phyloP scores from a whole-genome alignment of 2,329 filamentous ascomycete species.

The Exophiala bonariae region DNA sequence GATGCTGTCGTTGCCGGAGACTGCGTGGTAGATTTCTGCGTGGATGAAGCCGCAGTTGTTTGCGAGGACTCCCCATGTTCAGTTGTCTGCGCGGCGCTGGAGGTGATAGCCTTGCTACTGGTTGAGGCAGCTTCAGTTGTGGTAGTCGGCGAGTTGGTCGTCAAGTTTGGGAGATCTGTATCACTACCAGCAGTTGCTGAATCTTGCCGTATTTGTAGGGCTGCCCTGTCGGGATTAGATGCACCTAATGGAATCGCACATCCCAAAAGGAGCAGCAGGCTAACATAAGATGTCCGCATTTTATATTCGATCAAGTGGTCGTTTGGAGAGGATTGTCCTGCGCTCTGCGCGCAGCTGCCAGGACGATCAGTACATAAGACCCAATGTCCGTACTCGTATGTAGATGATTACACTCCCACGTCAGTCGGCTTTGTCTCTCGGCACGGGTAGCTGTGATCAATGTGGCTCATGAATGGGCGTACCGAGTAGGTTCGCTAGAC shows the following conservation, averaged over 20 bases:
- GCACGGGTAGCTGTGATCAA: slow-evolving; percentile 10
- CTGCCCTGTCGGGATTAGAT: not conserved
- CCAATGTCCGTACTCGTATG: too few species aligned
- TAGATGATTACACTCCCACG: slow-evolving; percentile 14
- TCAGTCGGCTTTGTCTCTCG: slow-evolving; percentile 7
- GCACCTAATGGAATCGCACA: slow-evolving; percentile 2
- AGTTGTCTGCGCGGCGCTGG: slow-evolving; percentile 4
- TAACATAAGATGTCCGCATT: slow-evolving; percentile 11
- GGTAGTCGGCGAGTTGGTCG: slow-evolving; percentile 7
- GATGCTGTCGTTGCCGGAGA: slow-evolving; percentile 19
- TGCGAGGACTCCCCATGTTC: not conserved
- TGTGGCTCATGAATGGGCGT: slow-evolving; percentile 1
- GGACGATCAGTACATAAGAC: slow-evolving; percentile 9
- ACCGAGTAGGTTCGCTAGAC: not conserved
- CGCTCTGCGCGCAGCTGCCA: slow-evolving; percentile 1
- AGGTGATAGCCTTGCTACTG: slow-evolving; percentile 7
- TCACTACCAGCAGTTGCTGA: not conserved
- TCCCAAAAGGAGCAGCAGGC: slow-evolving; percentile 13
- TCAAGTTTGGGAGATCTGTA: slow-evolving; percentile 14
- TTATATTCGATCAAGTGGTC: slow-evolving; percentile 1
- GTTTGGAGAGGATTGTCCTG: slow-evolving; percentile 1
- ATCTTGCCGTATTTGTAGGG: slow-evolving; percentile 16
- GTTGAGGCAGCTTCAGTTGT: slow-evolving; percentile 1
- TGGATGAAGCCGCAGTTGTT: slow-evolving; percentile 2
- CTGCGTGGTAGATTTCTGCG: slow-evolving; percentile 3